phyloP scores from a whole-genome alignment of 2,329 filamentous ascomycete genomes.

The Phyllosticta ampelicida region DNA sequence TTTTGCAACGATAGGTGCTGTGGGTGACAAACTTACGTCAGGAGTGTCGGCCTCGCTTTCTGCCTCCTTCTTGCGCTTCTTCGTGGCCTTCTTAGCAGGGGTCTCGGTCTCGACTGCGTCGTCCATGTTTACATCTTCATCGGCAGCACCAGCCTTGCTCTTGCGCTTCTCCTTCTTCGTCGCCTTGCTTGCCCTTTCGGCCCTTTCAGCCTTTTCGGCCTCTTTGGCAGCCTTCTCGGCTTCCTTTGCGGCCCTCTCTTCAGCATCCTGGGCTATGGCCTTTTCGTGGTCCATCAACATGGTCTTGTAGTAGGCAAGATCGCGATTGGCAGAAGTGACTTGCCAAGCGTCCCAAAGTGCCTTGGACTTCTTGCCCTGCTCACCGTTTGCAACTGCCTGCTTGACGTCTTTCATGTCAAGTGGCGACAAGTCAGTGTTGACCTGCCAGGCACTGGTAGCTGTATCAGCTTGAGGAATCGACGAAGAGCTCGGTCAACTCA shows the following conservation, averaged over 20 bases:
- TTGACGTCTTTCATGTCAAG: slow-evolving; percentile 65
- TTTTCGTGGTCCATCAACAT: slow-evolving; percentile 53
- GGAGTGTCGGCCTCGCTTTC: slow-evolving; percentile 60
- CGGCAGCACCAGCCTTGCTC: slow-evolving; percentile 21
- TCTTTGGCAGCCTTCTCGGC: slow-evolving; percentile 49
- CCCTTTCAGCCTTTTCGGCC: slow-evolving; percentile 19
- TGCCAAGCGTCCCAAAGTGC: slow-evolving; percentile 67
- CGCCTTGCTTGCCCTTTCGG: slow-evolving; percentile 38
- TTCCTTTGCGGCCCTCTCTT: slow-evolving; percentile 55
- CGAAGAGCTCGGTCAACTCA: slow-evolving; percentile 46
- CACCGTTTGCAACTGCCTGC: slow-evolving; percentile 57
- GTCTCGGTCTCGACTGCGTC: slow-evolving; percentile 32
- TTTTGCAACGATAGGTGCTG: not conserved
- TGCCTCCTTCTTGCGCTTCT: slow-evolving; percentile 69
- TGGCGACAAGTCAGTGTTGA: slow-evolving; percentile 70
- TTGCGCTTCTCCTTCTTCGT: slow-evolving; percentile 37
- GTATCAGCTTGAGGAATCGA: slow-evolving; percentile 1
- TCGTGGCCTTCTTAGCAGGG: slow-evolving; percentile 24
- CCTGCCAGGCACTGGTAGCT: slow-evolving; percentile 68
- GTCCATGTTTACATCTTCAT: slow-evolving; percentile 30
- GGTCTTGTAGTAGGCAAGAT: slow-evolving; percentile 72
- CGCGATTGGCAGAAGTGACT: slow-evolving; percentile 67
- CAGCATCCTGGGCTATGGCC: slow-evolving; percentile 44
- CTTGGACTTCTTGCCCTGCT: slow-evolving; percentile 67
- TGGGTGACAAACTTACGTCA: slow-evolving; percentile 35